phyloP scores from a whole-genome alignment of 106 monocot species.

The Dendrobium nobile region DNA sequence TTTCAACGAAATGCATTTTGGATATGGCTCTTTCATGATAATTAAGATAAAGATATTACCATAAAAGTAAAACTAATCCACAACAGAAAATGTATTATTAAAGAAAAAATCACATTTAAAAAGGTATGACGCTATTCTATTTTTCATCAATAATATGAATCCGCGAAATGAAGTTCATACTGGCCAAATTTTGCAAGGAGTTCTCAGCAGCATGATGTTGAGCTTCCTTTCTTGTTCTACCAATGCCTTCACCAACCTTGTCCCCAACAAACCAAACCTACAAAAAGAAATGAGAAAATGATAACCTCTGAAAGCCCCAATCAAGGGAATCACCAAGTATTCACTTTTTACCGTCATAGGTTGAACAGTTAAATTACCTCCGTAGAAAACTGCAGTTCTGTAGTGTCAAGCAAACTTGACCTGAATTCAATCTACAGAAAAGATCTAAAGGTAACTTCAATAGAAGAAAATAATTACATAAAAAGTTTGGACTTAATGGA shows the following conservation, averaged over 20 bases:
- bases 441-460: conserved; percentile 1
- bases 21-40: background rate
- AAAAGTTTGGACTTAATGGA: background rate
- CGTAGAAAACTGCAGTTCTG: conserved; percentile 54
- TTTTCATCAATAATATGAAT: background rate
- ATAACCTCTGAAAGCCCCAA: background rate
- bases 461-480: background rate
- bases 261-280: conserved; percentile 93
- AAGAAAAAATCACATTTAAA: background rate
- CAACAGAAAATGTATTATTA: background rate
- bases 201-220: conserved; percentile 59
- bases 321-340: background rate
- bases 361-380: conserved; percentile 36
- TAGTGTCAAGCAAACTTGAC: conserved; percentile 44
- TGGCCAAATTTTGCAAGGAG: conserved; percentile 60
- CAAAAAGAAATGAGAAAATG: conserved; percentile 10
- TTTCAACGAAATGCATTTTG: background rate
- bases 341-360: background rate
- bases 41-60: background rate
- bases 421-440: conserved; percentile 57
- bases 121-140: background rate
- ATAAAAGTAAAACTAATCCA: background rate
- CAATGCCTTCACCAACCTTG: conserved; percentile 85
- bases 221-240: conserved; percentile 84
- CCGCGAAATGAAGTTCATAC: conserved; percentile 30